A percentile compares a stretch with the other conserved stretches of the same genome.
These are phyloP conservation scores for Pilatotrama ljubarskyi DNA, from an alignment of 768 basidiomycete genomes.

Conservation along the genomic window DNA sequence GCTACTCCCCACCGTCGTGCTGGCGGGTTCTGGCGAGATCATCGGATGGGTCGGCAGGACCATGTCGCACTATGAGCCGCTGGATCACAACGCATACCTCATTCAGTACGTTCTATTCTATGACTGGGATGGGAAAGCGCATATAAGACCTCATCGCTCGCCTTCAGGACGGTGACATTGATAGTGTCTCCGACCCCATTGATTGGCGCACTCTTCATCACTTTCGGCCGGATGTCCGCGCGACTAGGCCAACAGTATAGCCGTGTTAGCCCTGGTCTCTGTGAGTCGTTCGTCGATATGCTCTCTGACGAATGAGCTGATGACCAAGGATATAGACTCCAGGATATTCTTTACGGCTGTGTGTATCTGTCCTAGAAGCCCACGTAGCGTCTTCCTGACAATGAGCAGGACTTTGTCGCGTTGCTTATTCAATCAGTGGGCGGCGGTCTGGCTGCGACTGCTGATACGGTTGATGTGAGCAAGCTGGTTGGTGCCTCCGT, in stretches of 20 bases:
- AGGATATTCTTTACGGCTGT: not conserved
- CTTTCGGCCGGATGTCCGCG: not conserved
- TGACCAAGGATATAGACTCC: not conserved
- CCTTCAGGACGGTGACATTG: constrained; percentile 20
- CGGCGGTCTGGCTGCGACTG: not conserved
- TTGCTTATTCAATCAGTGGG: not conserved
- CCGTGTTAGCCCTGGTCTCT: not conserved
- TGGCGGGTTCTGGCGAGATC: constrained; percentile 35
- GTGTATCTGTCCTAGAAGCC: not conserved
- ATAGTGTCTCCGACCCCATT: constrained; percentile 1
- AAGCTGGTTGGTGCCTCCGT: not conserved
- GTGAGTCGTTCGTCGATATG: not conserved
- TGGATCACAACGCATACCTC: constrained; percentile 34
- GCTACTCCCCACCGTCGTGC: constrained; percentile 34
- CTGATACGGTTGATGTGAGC: not conserved
- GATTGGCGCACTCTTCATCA: constrained; percentile 6
- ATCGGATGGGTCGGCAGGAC: constrained; percentile 39
- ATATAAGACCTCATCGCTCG: not conserved
- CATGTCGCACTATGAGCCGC: constrained; percentile 33
- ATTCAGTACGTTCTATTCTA: constrained; percentile 36
- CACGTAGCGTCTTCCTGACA: not conserved
- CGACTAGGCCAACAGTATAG: not conserved
- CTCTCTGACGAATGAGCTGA: no score
- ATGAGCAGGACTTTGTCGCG: not conserved
- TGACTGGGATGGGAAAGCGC: no score